phyloP scores from a whole-genome alignment of 805 yeast species.

The Cephaloascus fragrans region DNA sequence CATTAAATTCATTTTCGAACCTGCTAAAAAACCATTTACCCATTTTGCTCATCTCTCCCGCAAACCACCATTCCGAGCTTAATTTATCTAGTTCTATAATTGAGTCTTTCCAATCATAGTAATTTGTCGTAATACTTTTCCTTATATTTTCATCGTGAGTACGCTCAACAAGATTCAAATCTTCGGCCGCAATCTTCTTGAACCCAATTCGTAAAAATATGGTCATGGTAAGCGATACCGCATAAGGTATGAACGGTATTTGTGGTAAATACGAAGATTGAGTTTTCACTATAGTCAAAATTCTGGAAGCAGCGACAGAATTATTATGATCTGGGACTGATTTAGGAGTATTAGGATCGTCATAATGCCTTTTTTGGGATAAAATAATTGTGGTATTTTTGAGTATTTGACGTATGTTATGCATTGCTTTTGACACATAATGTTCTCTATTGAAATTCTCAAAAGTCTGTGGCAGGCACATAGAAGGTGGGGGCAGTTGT shows the following conservation, averaged over 20 bases:
- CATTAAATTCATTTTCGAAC: neutral
- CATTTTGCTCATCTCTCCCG: neutral
- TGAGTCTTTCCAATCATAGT: constrained; percentile 1
- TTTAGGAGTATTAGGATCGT: constrained; percentile 3
- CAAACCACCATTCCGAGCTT: neutral
- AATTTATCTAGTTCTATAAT: neutral
- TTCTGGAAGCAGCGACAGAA: constrained; percentile 5
- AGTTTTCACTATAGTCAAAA: constrained; percentile 5
- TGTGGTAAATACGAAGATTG: constrained; percentile 2
- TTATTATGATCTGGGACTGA: constrained; percentile 3
- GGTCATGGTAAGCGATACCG: constrained; percentile 1
- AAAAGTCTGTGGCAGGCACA: neutral
- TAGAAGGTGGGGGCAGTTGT: neutral
- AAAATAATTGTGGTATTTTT: constrained; percentile 5
- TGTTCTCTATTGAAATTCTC: neutral
- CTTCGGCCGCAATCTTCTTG: neutral
- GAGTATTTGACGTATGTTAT: constrained; percentile 4
- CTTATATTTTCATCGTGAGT: too few species aligned
- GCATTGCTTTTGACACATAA: constrained; percentile 3
- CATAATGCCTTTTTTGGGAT: constrained; percentile 6
- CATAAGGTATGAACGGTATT: constrained; percentile 4
- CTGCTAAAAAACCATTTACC: neutral
- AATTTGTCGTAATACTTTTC: neutral
- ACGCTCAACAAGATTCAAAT: neutral
- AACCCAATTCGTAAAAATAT: neutral